Base-by-base conservation (phyloP, 768 basidiomycete species). In the Leccinum subgranulosum region DNA sequence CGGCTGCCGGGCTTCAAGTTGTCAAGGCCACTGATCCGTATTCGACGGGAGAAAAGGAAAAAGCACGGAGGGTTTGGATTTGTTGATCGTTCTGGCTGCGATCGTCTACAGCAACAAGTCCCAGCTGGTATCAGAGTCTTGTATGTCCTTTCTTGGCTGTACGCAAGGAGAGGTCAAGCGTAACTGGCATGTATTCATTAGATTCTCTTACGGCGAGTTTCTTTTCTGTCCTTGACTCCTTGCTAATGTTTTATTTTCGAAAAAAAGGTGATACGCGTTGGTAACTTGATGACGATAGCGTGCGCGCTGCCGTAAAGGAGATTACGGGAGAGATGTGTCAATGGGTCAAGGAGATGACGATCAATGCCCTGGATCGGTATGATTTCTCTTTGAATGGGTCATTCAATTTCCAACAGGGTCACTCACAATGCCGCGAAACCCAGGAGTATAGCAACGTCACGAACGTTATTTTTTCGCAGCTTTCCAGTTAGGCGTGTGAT, bases 61-160 rank as follows among this genome's bases (percentile, higher is more conserved):
- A 61, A 33, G 60, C 54, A 28, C 64, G 55, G 58, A 69, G 76
- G 73, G 72, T 33, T 72, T 84, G 58, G 73, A 72, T 33, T 72
- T 84, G 43, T 62, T 76, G 1, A 76, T 88, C 57, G 73, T 89
- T 1, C 88, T 87, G 0, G 83, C 84, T n/a, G 81, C 78, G 1
- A 81, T 91, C 54, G 84, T 84, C 10, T 92, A 90, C 71, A 84
- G 82, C 17, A 80, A 89, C 64, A 88, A 91, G 73, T 74, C 81
- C 10, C 79, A 76, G n/a, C n/a, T n/a, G n/a, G 64, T 90, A 87
- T 67, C 73, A 81, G 56, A 86, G 83, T 67, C 70, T 83, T 56
- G 79, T 81, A 64, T 71, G 79, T 75, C 10, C 31, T 39, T 50
- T 25, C 3, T 2, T 4, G 3, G 11, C 8, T 4, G 3, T 36